Evolutionary conservation across 2,329 filamentous ascomycete genomes (phyloP).

Genomic region (Tympanopsis confertula): DNA sequence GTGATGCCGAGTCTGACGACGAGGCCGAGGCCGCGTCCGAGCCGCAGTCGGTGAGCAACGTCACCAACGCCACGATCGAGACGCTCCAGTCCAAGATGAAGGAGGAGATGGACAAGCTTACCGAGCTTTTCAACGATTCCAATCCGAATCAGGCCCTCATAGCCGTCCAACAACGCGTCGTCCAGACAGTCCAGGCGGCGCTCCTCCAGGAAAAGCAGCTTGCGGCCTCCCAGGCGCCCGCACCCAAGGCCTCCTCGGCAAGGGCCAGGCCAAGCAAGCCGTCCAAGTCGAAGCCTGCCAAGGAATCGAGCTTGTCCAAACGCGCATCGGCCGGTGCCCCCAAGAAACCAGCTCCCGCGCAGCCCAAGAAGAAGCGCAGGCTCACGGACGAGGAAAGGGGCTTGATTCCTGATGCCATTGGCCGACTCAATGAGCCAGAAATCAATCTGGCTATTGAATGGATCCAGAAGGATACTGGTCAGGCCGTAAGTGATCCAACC

Average conservation of each 20-base stretch:
- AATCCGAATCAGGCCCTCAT: constrained; percentile 39
- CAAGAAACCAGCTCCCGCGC: constrained; percentile 27
- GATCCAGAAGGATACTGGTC: constrained; percentile 76
- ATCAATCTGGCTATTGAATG: constrained; percentile 75
- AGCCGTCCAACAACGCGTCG: constrained; percentile 45
- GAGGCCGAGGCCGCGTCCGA: constrained; percentile 59
- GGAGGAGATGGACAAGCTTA: constrained; percentile 47
- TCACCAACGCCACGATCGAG: constrained; percentile 35
- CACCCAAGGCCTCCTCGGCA: constrained; percentile 33
- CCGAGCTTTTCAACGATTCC: constrained; percentile 33
- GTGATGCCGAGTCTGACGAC: constrained; percentile 61
- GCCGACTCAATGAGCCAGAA: constrained; percentile 65
- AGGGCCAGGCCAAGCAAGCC: constrained; percentile 46
- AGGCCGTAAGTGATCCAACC: constrained; percentile 46
- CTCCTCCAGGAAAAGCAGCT: constrained; percentile 66
- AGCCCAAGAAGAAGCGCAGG: constrained; percentile 44
- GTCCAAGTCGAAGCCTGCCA: constrained; percentile 25
- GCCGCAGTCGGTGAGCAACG: constrained; percentile 39
- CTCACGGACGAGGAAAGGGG: constrained; percentile 76
- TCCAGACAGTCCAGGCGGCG: constrained; percentile 56
- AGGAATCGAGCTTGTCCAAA: constrained; percentile 19
- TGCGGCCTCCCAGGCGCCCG: constrained; percentile 32
- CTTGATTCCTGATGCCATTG: constrained; percentile 76
- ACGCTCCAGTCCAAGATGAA: constrained; percentile 37
- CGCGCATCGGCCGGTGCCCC: constrained; percentile 10